phyloP scores from a whole-genome alignment of 768 basidiomycete genomes.

The Trametes meyenii region DNA sequence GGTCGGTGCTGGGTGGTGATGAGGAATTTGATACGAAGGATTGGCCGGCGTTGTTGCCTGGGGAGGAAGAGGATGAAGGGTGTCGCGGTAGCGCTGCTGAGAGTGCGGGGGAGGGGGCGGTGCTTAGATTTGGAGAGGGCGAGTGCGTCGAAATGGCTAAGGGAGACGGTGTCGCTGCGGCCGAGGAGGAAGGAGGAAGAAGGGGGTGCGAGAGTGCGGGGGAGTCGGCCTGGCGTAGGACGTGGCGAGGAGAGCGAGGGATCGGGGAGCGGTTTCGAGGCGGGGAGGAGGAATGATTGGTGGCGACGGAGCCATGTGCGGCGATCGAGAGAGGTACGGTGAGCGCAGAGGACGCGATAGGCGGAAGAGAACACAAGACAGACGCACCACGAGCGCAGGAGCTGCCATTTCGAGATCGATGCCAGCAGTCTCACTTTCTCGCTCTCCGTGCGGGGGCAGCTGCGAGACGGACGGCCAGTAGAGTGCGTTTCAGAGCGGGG shows the following conservation, averaged over 20 bases:
- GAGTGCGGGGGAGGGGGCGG: slow-evolving; percentile 7
- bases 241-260: not conserved
- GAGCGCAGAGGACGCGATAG: not conserved
- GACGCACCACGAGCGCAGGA: not conserved
- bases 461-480: no score
- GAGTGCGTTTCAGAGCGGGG: not conserved
- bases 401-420: slow-evolving; percentile 7
- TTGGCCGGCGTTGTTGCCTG: not conserved
- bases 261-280: not conserved
- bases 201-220: not conserved
- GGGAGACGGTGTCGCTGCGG: not conserved
- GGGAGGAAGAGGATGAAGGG: not conserved
- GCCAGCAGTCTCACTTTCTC: not conserved
- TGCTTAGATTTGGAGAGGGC: not conserved
- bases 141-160: not conserved
- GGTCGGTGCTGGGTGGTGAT: not conserved
- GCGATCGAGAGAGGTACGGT: not conserved
- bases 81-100: not conserved
- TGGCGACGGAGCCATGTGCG: not conserved
- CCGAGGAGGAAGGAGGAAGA: not conserved
- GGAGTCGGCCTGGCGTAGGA: not conserved
- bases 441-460: no score
- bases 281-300: slow-evolving; percentile 4
- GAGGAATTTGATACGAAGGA: not conserved
- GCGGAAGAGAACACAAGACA: not conserved